Base-by-base conservation (phyloP, 2,329 filamentous ascomycete genomes). In the Calonectria hawksworthii region DNA sequence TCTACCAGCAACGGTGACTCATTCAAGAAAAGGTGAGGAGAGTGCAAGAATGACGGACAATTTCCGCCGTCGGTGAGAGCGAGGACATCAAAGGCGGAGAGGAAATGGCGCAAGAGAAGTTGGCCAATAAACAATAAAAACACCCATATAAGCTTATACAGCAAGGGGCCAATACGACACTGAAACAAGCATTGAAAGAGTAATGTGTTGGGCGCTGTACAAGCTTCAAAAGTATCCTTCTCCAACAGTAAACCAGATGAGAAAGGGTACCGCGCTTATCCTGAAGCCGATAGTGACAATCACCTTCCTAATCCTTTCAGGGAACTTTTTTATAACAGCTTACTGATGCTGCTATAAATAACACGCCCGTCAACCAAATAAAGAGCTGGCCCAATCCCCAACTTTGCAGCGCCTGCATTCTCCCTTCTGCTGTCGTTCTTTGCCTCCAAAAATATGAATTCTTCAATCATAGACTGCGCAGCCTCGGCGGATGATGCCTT, bases 401-500 rank as follows among this genome's bases (percentile, higher is more conserved):
- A 11, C 6, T 23, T 26, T 23, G 34, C 44, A 47, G n/a, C 10
- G 21, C 59, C 69, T 41, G 36, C 52, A n/a, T 9, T 13, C 36
- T 51, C 71, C 32, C 63, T 30, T 56, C 56, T 52, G 59, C 51
- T 52, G n/a, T n/a, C 38, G 2, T 34, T 23, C 26, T 47, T 28
- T 11, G 26, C 26, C n/a, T 18, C 16, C 61, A 34, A 23, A 54
- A 73, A 21, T 59, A 83, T 83, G 81, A 81, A 82, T 32, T 74
- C 74, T 47, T 80, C 79, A 7, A 54, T 61, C 1, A 69, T 67
- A 18, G 36, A 76, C 2, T 83, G 80, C 75, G 44, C 74, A 36
- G 67, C 73, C 16, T 76, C 79, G 44, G 73, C 79, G n/a, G 81
- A 82, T 34, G 78, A 76, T 13, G 77, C 76, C 23, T 82, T 82